Evolutionary conservation across 495 filamentous ascomycete species (phyloP), one percentile per base, ranked within the genome.

Genomic region (Penicillium canescens): DNA sequence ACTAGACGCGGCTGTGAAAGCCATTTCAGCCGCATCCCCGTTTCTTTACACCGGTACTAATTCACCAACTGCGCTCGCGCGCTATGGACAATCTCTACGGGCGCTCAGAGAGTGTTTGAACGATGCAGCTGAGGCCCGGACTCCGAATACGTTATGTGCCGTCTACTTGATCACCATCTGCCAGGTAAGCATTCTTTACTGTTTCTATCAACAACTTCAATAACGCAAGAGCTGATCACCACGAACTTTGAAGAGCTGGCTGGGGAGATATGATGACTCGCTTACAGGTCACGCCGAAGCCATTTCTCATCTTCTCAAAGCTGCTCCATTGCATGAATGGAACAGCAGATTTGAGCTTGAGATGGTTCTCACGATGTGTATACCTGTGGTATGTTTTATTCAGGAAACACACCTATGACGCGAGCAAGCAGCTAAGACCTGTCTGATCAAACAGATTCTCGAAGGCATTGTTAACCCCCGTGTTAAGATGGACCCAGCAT

Each of bases 141-240:
- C 62, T 11, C 44, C 63, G 6, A 67, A 76, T 52, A 76, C 72
- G 6, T 55, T 78, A 20, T 71, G 69, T 55, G 70, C 73, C 12
- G 63, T 77, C 16, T 75, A 74, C 44, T 33, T 77, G 11, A 60
- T 75, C 24, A 62, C 70, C 42, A 68, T 78, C 20, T 72, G 66
- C 43, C 73, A 78, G 65, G 74, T 77, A 49, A 41, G 52, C 6
- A 24, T 28, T 35, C n/a, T 16, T 11, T 1, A 36, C 2, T 9
- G 1, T 26, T 3, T 20, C 4, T 39, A 46, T 14, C 6, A 6
- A 3, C 6, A 38, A 9, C 8, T 42, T 13, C 2, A 31, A 4
- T 12, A n/a, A 2, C 12, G 16, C 16, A 37, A 2, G 28, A 33
- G 50, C n/a, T 36, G 14, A 42, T 34, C 16, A 12, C 44, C 16